These are phyloP conservation scores for Talaromyces atroroseus DNA, from an alignment of 2,329 filamentous ascomycete genomes.

Conservation along the genomic window DNA sequence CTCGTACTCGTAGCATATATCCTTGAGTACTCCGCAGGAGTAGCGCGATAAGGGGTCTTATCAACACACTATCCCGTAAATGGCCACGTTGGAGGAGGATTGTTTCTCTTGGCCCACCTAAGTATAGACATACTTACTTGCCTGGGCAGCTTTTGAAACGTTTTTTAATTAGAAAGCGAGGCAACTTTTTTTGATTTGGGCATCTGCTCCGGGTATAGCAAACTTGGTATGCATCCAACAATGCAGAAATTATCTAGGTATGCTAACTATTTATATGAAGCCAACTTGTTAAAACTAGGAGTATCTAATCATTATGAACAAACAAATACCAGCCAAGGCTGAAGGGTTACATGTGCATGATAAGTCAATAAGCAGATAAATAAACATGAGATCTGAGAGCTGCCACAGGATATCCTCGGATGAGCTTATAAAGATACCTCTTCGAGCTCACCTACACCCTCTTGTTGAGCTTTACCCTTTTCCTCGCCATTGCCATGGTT, in stretches of 20 bases:
- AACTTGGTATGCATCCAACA: background rate
- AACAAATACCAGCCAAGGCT: constrained; percentile 1
- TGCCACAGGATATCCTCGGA: background rate
- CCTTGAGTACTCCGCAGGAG: too few species aligned
- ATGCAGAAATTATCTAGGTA: background rate
- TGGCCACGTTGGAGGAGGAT: too few species aligned
- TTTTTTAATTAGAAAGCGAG: too few species aligned
- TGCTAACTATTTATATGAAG: background rate
- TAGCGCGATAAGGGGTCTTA: too few species aligned
- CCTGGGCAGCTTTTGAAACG: too few species aligned
- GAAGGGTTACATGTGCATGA: background rate
- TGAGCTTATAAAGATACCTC: constrained; percentile 19
- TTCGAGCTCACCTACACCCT: constrained; percentile 18
- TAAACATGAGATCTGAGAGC: background rate
- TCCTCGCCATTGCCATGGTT: background rate
- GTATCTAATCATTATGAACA: constrained; percentile 7
- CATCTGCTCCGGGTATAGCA: too few species aligned
- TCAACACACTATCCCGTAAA: too few species aligned
- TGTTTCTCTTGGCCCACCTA: too few species aligned
- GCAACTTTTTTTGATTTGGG: too few species aligned
- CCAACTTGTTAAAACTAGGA: background rate
- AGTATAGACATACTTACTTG: too few species aligned
- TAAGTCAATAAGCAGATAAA: background rate
- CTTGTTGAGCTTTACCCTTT: constrained; percentile 7
- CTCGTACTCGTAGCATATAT: too few species aligned